Percentiles rank a stretch among this genome's conserved stretches.
Evolutionary conservation across 192 early-diverging fungal species (phyloP).

Genomic region (Coemansia aciculifera): DNA sequence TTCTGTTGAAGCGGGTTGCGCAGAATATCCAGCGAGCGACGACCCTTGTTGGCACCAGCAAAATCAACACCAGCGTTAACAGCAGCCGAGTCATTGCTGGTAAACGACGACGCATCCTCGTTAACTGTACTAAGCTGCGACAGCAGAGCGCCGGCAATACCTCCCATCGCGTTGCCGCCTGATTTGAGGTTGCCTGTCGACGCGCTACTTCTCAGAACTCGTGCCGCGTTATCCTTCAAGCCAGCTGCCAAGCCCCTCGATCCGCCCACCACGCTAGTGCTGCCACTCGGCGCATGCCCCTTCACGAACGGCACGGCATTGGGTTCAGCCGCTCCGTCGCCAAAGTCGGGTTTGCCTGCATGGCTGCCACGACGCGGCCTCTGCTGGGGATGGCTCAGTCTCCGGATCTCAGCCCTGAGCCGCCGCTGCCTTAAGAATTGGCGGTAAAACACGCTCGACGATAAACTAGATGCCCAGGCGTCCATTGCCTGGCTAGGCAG

Average conservation of each 20-base stretch:
- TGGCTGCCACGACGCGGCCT: conserved; percentile 25
- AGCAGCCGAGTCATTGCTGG: neutral
- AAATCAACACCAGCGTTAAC: neutral
- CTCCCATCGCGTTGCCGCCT: conserved; percentile 5
- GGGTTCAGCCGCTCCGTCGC: neutral
- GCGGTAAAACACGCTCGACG: conserved; percentile 43
- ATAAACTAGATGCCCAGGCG: conserved; percentile 43
- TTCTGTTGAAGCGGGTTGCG: conserved; percentile 25
- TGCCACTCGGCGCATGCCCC: conserved; percentile 14
- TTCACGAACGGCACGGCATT: neutral
- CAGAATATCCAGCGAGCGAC: conserved; percentile 37
- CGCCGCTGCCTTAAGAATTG: conserved; percentile 31
- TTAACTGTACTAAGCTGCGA: conserved; percentile 21
- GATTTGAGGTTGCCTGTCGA: conserved; percentile 49
- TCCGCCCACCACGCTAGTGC: conserved; percentile 16
- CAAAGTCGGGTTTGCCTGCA: neutral
- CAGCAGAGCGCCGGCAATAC: neutral
- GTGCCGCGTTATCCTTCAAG: conserved; percentile 50
- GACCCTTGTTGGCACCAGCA: conserved; percentile 15
- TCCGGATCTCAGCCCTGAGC: conserved; percentile 8
- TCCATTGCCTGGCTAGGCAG: conserved; percentile 53
- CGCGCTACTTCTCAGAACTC: conserved; percentile 48
- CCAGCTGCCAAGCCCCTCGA: conserved; percentile 50
- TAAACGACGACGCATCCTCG: conserved; percentile 7
- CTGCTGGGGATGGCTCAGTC: neutral